phyloP scores from a whole-genome alignment of 2,329 filamentous ascomycete genomes.

The Alternaria sp. region DNA sequence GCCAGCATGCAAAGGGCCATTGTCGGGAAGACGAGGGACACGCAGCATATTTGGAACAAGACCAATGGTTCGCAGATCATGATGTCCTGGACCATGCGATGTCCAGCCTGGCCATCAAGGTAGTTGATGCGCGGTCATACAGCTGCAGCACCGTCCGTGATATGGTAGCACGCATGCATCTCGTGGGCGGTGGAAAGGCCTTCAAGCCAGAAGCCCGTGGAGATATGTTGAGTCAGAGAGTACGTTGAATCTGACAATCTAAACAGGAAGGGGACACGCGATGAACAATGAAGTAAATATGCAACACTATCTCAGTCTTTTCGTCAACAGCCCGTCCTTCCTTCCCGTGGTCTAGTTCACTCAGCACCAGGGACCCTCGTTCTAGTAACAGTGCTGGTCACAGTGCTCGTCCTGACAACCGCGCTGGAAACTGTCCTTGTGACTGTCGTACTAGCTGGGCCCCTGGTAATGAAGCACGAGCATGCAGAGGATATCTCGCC shows the following conservation, averaged over 20 bases:
- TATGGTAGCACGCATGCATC: too few species aligned
- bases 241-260: constrained; percentile 5
- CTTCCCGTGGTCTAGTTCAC: background rate
- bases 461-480: constrained; percentile 39
- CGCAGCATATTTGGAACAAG: background rate
- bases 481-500: constrained; percentile 34
- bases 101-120: background rate
- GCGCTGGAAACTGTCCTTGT: constrained; percentile 27
- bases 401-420: constrained; percentile 22
- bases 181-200: constrained; percentile 15
- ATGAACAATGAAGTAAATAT: background rate
- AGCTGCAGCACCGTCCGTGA: background rate
- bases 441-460: constrained; percentile 32
- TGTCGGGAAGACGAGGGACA: background rate
- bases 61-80: background rate
- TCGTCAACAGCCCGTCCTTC: background rate
- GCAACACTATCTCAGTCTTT: background rate
- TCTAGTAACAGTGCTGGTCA: constrained; percentile 6
- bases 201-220: constrained; percentile 41
- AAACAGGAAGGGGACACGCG: background rate
- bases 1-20: background rate
- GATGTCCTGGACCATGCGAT: background rate
- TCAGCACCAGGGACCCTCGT: constrained; percentile 1
- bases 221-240: constrained; percentile 31
- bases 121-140: background rate